Base-by-base conservation (phyloP, 2,329 filamentous ascomycete species). In the Monosporascus cannonballus region DNA sequence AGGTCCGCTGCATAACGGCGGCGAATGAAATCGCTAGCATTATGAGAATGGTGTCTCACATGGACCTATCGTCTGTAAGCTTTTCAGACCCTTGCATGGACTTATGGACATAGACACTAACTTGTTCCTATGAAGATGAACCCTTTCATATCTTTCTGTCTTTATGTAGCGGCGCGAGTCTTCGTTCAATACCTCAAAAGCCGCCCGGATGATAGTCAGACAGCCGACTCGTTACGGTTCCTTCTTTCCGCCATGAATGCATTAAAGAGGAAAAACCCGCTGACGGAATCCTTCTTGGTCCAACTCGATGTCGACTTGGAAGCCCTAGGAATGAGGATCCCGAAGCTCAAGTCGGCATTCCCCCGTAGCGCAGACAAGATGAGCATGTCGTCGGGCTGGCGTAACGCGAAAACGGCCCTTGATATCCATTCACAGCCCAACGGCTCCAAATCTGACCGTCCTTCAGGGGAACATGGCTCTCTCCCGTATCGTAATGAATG, bases 161-260 rank as follows among this genome's bases (percentile, higher is more conserved):
- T 99, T 44, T 97, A 96, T 63, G 92, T 97, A n/a, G 88, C 93
- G 11, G 90, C 93, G 22, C 83, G 94, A 49, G 93, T 97, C 0
- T 97, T 97, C 65, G 87, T 97, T 7, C 93, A 97, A 67, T 96
- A 95, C 64, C 78, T 97, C n/a, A 96, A 96, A 70, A 94, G 89
- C 52, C 81, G 87, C n/a, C 90, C 92, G 0, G 86, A 93, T 30
- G 93, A 97, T 69, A 83, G 78, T 64, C 89, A 84, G 69, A 88
- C 83, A 59, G 83, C 77, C 18, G 87, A 93, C 52, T 92, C 91
- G 0, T 74, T 97, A n/a, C 86, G 92, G 52, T 97, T 99, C 67
- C 78, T 97, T 17, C 79, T 97, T 2, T 85, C 87, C 20, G 92
- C 93, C 5, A 96, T 99, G 85, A 88, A 91, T 59, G 90, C 89